Conservation (phyloP, 78 protist genomes). For the Creolimax fragrantissima region DNA sequence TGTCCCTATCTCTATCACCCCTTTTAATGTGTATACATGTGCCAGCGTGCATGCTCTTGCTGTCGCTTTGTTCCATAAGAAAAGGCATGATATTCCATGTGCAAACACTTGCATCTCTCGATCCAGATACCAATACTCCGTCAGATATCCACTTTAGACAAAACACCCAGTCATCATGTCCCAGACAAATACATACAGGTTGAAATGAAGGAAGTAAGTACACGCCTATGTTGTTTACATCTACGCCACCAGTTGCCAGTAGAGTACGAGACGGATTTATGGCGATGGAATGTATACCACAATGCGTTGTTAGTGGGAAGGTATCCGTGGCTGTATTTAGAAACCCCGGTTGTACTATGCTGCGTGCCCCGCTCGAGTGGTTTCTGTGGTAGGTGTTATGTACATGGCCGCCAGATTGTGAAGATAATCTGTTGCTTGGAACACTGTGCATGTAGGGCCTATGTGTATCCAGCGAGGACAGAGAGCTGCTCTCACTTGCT, state of each 20-base stretch:
- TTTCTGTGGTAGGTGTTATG: not conserved
- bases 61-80: too few relatives aligned
- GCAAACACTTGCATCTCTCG: not conserved
- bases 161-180: not conserved
- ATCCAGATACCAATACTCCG: not conserved
- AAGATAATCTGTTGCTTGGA: not conserved
- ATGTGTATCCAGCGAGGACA: not conserved
- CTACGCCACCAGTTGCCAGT: not conserved
- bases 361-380: not conserved
- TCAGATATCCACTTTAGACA: not conserved
- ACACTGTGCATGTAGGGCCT: not conserved
- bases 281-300: slow-evolving; percentile 8
- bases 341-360: too few relatives aligned
- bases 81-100: not conserved
- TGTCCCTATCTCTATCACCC: too few relatives aligned
- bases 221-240: not conserved
- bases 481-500: not conserved
- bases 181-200: not conserved
- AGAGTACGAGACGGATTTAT: slow-evolving; percentile 3
- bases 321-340: not conserved
- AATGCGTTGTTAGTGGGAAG: not conserved
- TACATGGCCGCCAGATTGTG: not conserved
- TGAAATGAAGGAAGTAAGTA: not conserved
- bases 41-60: too few relatives aligned
- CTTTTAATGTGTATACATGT: too few relatives aligned